Evolutionary conservation across 805 yeast genomes (phyloP), one percentile per base, ranked within the genome.

Genomic region (Sungouiella thailandica): DNA sequence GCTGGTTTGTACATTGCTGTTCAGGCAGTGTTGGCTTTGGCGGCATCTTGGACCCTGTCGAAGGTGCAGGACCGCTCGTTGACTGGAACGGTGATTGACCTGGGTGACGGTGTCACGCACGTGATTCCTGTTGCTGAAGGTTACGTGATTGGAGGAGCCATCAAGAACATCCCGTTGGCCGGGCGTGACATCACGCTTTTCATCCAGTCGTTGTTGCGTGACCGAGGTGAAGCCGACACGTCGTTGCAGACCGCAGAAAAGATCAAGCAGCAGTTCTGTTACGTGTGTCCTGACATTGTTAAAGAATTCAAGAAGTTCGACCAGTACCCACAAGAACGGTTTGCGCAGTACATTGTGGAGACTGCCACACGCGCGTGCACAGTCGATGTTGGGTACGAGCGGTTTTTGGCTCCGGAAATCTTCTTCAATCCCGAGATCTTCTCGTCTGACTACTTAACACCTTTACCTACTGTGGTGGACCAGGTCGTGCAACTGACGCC

Each of bases 121-220:
- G 97, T 93, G 29, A 93, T 93, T 43, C 97, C 99, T 11, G 99
- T 93, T 23, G 97, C 98, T 17, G 98, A 93, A 65, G 99, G 99
- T 39, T 93, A 93, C 57, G 98, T 93, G 22, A 93, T 93, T 58
- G 98, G 97, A 5, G 81, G 95, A 10, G 95, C 97, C 20, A 93
- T 93, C 58, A 93, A 93, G 57, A 90, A 93, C 60, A 87, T 93
- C 39, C 99, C 99, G 39, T 83, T 93, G 61, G 99, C 99, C 0
- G 99, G 99, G 51, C 80, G 98, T 64, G 98, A 93, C 58, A 90
- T 93, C 50, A 93, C 98, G 2, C 74, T 78, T 44, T 93, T 93
- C 58, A 88, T 93, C 46, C 99, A 93, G 68, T 78, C 86, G 29
- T 69, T 93, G 56, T 72, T 93, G 49, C 83, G 99, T 68, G 99